Evolutionary conservation across 805 yeast genomes (phyloP).

Genomic region (Priceomyces castillae): DNA sequence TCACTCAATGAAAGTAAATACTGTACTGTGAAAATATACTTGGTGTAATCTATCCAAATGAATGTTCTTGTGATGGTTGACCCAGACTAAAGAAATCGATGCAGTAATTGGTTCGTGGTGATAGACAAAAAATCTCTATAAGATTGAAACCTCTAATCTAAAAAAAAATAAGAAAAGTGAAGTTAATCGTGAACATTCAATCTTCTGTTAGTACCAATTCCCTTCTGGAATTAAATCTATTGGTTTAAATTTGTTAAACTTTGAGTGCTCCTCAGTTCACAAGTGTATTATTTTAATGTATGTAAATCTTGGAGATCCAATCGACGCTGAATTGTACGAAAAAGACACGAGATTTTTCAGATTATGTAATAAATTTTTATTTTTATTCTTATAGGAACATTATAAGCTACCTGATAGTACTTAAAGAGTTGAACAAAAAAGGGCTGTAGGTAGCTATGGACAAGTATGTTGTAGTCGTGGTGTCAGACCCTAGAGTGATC

Average conservation of each 20-base stretch:
- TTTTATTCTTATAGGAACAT: background rate
- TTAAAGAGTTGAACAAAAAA: background rate
- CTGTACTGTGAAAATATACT: background rate
- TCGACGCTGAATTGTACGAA: background rate
- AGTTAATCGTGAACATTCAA: background rate
- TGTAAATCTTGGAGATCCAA: background rate
- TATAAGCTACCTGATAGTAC: background rate
- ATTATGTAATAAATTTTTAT: background rate
- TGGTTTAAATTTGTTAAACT: background rate
- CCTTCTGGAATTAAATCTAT: background rate
- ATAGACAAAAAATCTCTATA: background rate
- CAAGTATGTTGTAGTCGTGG: constrained; percentile 1
- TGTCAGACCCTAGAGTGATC: constrained; percentile 11
- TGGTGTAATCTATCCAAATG: too few relatives aligned
- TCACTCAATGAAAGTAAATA: background rate
- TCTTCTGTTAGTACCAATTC: background rate
- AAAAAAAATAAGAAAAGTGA: background rate
- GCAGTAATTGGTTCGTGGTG: background rate
- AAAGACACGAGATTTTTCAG: constrained; percentile 2
- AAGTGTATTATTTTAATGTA: background rate
- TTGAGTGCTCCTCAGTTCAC: background rate
- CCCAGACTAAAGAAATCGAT: too few relatives aligned
- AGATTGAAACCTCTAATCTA: background rate
- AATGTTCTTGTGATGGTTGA: too few relatives aligned
- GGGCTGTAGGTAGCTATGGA: background rate